phyloP scores from a whole-genome alignment of 768 basidiomycete species.

The Kwoniella botswanensis region DNA sequence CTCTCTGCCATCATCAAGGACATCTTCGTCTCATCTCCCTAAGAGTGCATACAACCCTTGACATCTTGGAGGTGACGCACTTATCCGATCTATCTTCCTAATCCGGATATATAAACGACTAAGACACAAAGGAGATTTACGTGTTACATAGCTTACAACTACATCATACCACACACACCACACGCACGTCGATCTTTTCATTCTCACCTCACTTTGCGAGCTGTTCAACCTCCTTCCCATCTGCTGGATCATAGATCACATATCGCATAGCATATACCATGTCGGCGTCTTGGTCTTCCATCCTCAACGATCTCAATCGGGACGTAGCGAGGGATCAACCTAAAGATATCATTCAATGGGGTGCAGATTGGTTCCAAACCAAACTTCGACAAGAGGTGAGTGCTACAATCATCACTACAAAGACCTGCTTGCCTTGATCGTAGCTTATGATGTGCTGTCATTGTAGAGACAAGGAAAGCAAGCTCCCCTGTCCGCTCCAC shows the following conservation, averaged over 20 bases:
- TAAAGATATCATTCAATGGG: slow-evolving; percentile 79
- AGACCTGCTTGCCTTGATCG: no score
- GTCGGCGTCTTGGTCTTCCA: slow-evolving; percentile 42
- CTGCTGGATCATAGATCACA: background rate
- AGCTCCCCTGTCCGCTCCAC: slow-evolving; percentile 9
- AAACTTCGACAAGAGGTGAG: slow-evolving; percentile 52
- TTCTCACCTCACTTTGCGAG: background rate
- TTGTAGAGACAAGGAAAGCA: slow-evolving; percentile 16
- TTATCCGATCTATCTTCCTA: background rate
- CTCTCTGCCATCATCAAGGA: no score
- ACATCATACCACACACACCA: background rate
- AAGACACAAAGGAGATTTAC: slow-evolving; percentile 8
- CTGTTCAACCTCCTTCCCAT: background rate
- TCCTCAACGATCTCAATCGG: slow-evolving; percentile 82
- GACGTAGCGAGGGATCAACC: slow-evolving; percentile 86
- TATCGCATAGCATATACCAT: slow-evolving; percentile 16
- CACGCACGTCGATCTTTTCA: slow-evolving; percentile 11
- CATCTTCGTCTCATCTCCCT: no score
- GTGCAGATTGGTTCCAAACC: slow-evolving; percentile 88
- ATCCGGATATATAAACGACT: background rate
- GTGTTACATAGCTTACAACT: background rate
- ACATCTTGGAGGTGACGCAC: background rate
- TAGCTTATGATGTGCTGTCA: background rate
- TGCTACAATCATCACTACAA: background rate
- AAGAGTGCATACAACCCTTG: background rate